phyloP scores from a whole-genome alignment of 768 basidiomycete species.

The Lentinula detonsa region DNA sequence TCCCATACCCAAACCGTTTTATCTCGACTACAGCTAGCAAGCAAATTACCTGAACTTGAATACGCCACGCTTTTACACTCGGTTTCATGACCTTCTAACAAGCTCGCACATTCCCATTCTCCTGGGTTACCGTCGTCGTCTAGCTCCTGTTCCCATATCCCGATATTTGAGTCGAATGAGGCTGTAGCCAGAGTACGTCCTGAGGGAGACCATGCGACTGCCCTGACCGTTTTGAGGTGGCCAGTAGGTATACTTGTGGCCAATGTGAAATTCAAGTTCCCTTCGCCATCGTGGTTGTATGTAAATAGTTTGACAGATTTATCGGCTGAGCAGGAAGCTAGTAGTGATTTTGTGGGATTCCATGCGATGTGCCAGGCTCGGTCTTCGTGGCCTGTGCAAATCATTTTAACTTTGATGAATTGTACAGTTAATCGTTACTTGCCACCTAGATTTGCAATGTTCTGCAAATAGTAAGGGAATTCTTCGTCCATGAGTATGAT shows the following conservation, averaged over 20 bases:
- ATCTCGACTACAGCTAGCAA: slow-evolving; percentile 95
- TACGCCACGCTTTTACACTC: slow-evolving; percentile 94
- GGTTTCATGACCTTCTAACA: slow-evolving; percentile 91
- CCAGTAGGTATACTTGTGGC: slow-evolving; percentile 71
- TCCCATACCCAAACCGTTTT: slow-evolving; percentile 99
- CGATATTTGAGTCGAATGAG: slow-evolving; percentile 90
- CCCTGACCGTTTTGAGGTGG: slow-evolving; percentile 84
- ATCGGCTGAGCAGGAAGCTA: slow-evolving; percentile 94
- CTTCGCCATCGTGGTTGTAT: slow-evolving; percentile 36
- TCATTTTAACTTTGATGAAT: background rate
- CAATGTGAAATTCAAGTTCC: slow-evolving; percentile 37
- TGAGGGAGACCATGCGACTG: slow-evolving; percentile 84
- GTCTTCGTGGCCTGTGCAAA: slow-evolving; percentile 62
- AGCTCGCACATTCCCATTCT: slow-evolving; percentile 86
- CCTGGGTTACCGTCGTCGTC: slow-evolving; percentile 33
- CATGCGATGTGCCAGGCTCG: slow-evolving; percentile 86
- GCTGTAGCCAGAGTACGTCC: slow-evolving; percentile 85
- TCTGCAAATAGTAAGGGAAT: background rate
- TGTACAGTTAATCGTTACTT: background rate
- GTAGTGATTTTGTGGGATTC: slow-evolving; percentile 74
- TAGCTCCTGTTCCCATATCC: slow-evolving; percentile 77
- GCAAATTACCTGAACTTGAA: slow-evolving; percentile 65
- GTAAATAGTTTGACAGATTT: slow-evolving; percentile 84
- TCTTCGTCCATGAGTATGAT: background rate
- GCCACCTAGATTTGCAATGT: slow-evolving; percentile 3